Evolutionary conservation across 2,329 filamentous ascomycete genomes (phyloP), one percentile per base, ranked within the genome.

Genomic region (Microascus cirrosus): DNA sequence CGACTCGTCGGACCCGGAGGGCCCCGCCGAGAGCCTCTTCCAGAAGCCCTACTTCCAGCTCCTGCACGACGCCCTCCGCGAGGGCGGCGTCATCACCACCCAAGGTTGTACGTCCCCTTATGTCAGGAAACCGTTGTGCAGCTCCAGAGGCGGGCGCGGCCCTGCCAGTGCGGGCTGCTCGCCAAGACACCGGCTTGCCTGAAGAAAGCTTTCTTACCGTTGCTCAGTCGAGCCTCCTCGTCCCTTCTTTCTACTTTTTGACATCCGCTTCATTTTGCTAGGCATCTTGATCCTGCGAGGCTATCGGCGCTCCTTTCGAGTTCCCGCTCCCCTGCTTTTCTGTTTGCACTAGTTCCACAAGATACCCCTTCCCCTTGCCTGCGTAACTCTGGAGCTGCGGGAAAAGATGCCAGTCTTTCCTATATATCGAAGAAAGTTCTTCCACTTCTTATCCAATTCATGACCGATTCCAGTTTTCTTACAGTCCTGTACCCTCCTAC

Each of bases 11-110:
- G 94, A 99, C 73, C 94, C 94, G 58, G 94, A 97, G 73, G 94
- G 94, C 63, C 94, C 94, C 35, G 94, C 94, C 65, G 92, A 97
- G 84, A 87, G 83, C 68, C 83, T 99, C 64, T 99, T 99, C 87
- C 84, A 97, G 83, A 96, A 96, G 82, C 87, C 91, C 62, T 99
- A 99, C 84, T 99, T 97, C 76, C 82, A 96, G 82, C 86, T 99
- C 65, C 83, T 99, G 62, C 81, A 87, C 73, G 89, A 86, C 69
- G 94, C 94, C 67, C 85, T 97, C 67, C 86, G 89, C 65, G 90
- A 96, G 69, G 93, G 92, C 76, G 94, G 94, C 79, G 91, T 99
- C 71, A 97, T 99, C 78, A 93, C 91, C 77, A 99, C 94, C 72
- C 94, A 99, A 96, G 94, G 94, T 99, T 95, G 90, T 95, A 91